Percentiles rank a stretch among this genome's conserved stretches.
Conservation (phyloP, 345 rosid genomes). For the Dimocarpus longan region DNA sequence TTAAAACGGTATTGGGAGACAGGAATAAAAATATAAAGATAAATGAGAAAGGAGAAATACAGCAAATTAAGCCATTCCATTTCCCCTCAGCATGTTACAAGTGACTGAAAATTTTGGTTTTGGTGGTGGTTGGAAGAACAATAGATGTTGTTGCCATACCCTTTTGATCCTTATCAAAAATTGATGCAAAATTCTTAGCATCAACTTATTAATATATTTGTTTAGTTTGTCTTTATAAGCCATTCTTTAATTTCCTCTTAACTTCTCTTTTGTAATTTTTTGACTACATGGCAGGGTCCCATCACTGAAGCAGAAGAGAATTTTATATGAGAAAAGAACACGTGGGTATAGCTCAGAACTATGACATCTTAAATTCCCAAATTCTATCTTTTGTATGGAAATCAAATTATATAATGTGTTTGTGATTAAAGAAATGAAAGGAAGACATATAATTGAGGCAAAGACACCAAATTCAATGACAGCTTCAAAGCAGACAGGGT, state of each 20-base stretch:
- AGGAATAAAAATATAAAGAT: conserved; percentile 14
- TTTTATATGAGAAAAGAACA: conserved; percentile 13
- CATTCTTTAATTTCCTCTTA: not conserved
- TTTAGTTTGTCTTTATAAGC: conserved; percentile 9
- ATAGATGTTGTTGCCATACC: conserved; percentile 42
- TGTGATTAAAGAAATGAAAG: conserved; percentile 29
- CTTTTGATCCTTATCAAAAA: conserved; percentile 38
- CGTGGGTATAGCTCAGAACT: conserved; percentile 33
- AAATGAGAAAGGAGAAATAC: not conserved
- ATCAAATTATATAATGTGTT: conserved; percentile 23
- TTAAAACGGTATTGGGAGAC: conserved; percentile 35
- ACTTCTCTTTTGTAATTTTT: conserved; percentile 14
- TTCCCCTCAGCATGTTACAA: conserved; percentile 28
- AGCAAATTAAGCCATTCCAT: conserved; percentile 29
- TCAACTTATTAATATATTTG: not conserved
- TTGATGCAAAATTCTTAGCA: not conserved
- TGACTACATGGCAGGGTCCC: conserved; percentile 32
- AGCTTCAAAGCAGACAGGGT: conserved; percentile 57
- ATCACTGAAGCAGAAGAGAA: conserved; percentile 4
- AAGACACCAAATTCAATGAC: conserved; percentile 56
- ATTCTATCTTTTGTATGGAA: conserved; percentile 21
- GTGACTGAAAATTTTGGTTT: conserved; percentile 39
- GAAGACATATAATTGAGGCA: conserved; percentile 39
- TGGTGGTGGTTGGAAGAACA: conserved; percentile 72
- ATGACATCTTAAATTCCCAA: conserved; percentile 52